A percentile compares a stretch with the other conserved stretches of the same genome.
Evolutionary conservation across 2,329 filamentous ascomycete species (phyloP).

Genomic region (Pleurostoma richardsiae): DNA sequence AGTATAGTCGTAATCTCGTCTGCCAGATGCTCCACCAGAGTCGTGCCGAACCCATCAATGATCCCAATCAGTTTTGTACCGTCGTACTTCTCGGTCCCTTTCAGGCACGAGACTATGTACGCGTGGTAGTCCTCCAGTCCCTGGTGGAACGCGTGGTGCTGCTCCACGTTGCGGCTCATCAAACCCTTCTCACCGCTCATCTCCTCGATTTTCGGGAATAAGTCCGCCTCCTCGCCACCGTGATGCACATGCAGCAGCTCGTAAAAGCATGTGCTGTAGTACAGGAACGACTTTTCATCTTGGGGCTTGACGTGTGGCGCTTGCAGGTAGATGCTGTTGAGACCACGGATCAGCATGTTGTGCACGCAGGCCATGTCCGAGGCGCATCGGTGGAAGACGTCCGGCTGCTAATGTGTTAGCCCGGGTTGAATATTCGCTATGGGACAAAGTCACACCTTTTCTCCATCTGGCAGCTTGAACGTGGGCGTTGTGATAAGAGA

Average conservation of each 20-base stretch:
- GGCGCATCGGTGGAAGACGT: conserved; percentile 19
- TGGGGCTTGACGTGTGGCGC: conserved; percentile 23
- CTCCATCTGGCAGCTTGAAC: not conserved
- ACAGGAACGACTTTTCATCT: conserved; percentile 25
- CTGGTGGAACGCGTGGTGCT: conserved; percentile 31
- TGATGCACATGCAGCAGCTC: conserved; percentile 31
- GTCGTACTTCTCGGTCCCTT: conserved; percentile 17
- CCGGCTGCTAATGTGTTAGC: conserved; percentile 13
- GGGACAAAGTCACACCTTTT: too few relatives aligned
- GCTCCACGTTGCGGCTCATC: conserved; percentile 34
- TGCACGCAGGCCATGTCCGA: conserved; percentile 25
- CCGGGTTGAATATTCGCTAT: too few relatives aligned
- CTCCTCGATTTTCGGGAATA: conserved; percentile 32
- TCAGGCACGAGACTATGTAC: conserved; percentile 16
- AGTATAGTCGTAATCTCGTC: conserved; percentile 25
- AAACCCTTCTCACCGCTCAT: conserved; percentile 25
- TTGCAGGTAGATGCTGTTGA: conserved; percentile 32
- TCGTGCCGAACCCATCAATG: conserved; percentile 23
- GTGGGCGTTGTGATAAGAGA: conserved; percentile 10
- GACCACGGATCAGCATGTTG: conserved; percentile 27
- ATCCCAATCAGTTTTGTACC: conserved; percentile 16
- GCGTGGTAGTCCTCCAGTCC: conserved; percentile 19
- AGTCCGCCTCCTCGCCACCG: conserved; percentile 25
- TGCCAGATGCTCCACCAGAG: conserved; percentile 20
- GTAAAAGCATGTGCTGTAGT: conserved; percentile 25